phyloP scores from a whole-genome alignment of 768 basidiomycete species.

The Amanita subjunquillea region DNA sequence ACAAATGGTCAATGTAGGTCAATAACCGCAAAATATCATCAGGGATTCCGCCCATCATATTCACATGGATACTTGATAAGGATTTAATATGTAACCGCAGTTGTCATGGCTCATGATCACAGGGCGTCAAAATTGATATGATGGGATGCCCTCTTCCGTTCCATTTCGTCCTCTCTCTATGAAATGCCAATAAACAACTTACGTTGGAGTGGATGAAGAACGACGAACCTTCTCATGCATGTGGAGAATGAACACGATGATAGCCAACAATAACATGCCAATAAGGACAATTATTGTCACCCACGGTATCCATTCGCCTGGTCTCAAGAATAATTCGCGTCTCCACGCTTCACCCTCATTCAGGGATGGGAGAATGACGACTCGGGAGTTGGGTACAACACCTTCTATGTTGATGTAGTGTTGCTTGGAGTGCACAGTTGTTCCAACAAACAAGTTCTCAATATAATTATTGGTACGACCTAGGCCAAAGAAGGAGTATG shows the following conservation, averaged over 20 bases:
- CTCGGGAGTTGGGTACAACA: constrained; percentile 93
- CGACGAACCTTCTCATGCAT: constrained; percentile 79
- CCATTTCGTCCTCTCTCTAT: constrained; percentile 90
- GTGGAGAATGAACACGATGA: constrained; percentile 81
- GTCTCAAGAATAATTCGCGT: constrained; percentile 80
- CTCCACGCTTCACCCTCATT: constrained; percentile 62
- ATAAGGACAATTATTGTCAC: constrained; percentile 83
- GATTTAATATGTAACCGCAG: not conserved
- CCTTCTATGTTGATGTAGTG: constrained; percentile 94
- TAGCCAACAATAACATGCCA: constrained; percentile 61
- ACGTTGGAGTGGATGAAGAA: not conserved
- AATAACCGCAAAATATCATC: not conserved
- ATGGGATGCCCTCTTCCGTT: constrained; percentile 80
- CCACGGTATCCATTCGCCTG: constrained; percentile 97
- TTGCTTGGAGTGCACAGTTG: constrained; percentile 58
- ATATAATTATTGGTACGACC: constrained; percentile 99
- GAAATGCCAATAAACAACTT: constrained; percentile 8
- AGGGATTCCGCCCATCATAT: not conserved
- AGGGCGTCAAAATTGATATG: constrained; percentile 97
- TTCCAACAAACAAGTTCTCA: constrained; percentile 95
- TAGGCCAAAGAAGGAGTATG: constrained; percentile 93
- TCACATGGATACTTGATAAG: not conserved
- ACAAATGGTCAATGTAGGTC: not conserved
- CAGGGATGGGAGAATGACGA: constrained; percentile 81
- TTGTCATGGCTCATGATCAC: constrained; percentile 22